A percentile compares a stretch with the other conserved stretches of the same genome.
Conservation (phyloP, 768 basidiomycete genomes). For the Podaxis sp. region DNA sequence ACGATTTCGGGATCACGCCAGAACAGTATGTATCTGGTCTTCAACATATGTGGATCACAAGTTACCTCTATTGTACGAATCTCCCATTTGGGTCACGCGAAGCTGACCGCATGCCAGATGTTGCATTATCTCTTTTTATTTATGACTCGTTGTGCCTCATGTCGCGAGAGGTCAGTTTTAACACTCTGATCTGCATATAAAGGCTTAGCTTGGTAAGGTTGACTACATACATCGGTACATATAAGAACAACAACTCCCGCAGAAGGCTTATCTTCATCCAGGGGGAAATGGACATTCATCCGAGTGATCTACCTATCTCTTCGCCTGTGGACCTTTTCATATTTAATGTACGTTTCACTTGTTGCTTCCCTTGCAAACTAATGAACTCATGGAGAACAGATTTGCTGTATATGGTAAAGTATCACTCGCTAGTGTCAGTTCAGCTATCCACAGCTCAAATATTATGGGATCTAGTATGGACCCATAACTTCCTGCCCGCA, state of each 20-base stretch:
- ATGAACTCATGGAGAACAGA: not conserved
- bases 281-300: not conserved
- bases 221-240: not conserved
- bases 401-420: not conserved
- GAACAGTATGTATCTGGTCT: not conserved
- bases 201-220: not conserved
- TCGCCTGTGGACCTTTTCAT: not conserved
- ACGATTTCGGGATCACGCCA: not conserved
- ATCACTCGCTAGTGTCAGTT: too few species aligned
- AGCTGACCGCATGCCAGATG: not conserved
- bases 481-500: not conserved
- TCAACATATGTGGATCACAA: not conserved
- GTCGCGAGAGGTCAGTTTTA: constrained; percentile 2
- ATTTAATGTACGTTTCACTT: not conserved
- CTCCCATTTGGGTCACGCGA: not conserved
- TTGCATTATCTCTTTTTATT: not conserved
- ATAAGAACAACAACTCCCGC: not conserved
- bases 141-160: constrained; percentile 9
- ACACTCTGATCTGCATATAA: not conserved
- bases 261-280: not conserved
- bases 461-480: not conserved
- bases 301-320: not conserved
- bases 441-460: not conserved
- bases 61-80: not conserved
- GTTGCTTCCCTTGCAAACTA: not conserved